phyloP scores from a whole-genome alignment of 2,329 filamentous ascomycete genomes.

The Rachicladosporium sp. region DNA sequence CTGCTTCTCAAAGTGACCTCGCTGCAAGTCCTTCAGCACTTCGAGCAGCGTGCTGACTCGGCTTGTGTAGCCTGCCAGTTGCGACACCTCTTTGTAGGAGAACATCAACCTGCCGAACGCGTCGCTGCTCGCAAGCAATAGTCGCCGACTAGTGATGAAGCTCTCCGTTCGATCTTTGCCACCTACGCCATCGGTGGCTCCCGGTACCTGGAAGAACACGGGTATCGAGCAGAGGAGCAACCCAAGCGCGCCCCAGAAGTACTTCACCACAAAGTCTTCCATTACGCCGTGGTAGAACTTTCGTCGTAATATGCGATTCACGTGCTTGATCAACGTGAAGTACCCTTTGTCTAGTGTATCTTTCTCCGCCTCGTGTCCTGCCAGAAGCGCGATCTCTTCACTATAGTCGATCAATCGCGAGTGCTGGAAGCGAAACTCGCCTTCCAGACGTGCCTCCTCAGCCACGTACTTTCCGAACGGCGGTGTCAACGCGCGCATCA shows the following conservation, averaged over 20 bases:
- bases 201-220: conserved; percentile 70
- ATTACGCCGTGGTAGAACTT: conserved; percentile 97
- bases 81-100: conserved; percentile 93
- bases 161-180: conserved; percentile 30
- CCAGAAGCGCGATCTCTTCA: conserved; percentile 87
- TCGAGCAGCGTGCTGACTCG: conserved; percentile 80
- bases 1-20: conserved; percentile 90
- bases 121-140: conserved; percentile 86
- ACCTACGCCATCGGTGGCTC: conserved; percentile 9
- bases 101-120: conserved; percentile 96
- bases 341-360: conserved; percentile 96
- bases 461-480: conserved; percentile 97
- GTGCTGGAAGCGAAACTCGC: conserved; percentile 93
- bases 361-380: conserved; percentile 87
- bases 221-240: conserved; percentile 86
- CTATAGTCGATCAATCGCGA: conserved; percentile 89
- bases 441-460: conserved; percentile 85
- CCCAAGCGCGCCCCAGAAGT: conserved; percentile 93
- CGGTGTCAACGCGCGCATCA: conserved; percentile 89
- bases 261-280: conserved; percentile 99
- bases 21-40: conserved; percentile 86
- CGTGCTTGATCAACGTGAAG: conserved; percentile 97
- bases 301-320: conserved; percentile 83
- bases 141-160: conserved; percentile 86
- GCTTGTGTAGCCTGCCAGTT: conserved; percentile 88